Evolutionary conservation across 306 rosid genomes (phyloP).

Genomic region (Vigna nakashimae): DNA sequence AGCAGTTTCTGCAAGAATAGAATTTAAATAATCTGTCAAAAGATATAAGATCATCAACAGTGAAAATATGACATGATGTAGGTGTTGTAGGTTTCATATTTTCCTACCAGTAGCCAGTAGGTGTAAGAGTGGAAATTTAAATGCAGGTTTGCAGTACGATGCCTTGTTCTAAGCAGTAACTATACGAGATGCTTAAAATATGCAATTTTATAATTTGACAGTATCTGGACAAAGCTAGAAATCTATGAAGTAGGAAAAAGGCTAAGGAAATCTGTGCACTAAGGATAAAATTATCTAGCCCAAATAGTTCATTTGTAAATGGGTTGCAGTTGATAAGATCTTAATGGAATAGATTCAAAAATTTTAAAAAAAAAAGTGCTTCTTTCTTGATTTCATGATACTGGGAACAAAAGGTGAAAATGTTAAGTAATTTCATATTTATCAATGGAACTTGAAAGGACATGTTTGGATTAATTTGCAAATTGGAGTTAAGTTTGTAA

Average conservation of each 20-base stretch:
- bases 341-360: conserved; percentile 20
- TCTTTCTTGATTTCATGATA: conserved; percentile 40
- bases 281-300: conserved; percentile 8
- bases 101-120: conserved; percentile 4
- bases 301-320: conserved; percentile 19
- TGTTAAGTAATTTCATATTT: neutral
- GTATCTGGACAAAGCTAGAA: neutral
- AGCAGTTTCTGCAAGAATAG: neutral
- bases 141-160: neutral
- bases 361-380: neutral
- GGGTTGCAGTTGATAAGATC: conserved; percentile 1
- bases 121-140: conserved; percentile 27
- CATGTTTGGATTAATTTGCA: no score
- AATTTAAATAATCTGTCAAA: neutral
- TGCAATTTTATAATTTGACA: neutral
- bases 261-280: conserved; percentile 8
- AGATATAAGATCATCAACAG: conserved; percentile 1
- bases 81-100: conserved; percentile 21
- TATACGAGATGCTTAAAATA: neutral
- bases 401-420: conserved; percentile 29
- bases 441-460: conserved; percentile 10
- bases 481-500: no score
- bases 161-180: conserved; percentile 5
- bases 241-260: neutral
- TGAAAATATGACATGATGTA: conserved; percentile 54